Percentiles rank a stretch among this genome's conserved stretches.
Evolutionary conservation across 495 filamentous ascomycete genomes (phyloP).

Genomic region (Evernia prunastri): DNA sequence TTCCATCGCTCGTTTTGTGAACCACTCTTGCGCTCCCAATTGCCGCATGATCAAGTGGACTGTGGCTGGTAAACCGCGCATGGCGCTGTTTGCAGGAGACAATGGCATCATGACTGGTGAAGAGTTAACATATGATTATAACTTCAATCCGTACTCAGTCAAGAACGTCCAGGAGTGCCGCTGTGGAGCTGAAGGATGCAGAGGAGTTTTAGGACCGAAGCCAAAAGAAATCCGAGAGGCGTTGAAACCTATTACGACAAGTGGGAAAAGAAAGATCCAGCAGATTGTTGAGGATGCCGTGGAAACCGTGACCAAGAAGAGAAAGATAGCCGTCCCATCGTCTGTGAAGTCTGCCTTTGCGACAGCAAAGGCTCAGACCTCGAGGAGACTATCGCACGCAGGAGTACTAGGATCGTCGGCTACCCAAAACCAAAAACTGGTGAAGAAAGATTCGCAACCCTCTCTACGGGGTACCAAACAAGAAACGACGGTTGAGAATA

Average conservation of each 20-base stretch:
- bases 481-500: constrained; percentile 6
- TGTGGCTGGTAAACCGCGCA: constrained; percentile 87
- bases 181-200: constrained; percentile 69
- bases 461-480: constrained; percentile 5
- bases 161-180: constrained; percentile 80
- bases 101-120: constrained; percentile 85
- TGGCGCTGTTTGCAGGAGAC: constrained; percentile 94
- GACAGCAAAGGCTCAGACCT: constrained; percentile 18
- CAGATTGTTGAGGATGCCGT: constrained; percentile 34
- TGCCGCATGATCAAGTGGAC: constrained; percentile 97
- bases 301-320: constrained; percentile 34
- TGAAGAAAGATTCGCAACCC: constrained; percentile 18
- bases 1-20: constrained; percentile 94
- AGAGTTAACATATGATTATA: constrained; percentile 99
- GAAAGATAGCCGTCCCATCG: constrained; percentile 30
- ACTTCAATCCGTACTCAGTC: constrained; percentile 82
- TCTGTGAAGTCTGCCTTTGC: constrained; percentile 21
- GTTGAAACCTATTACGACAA: constrained; percentile 35
- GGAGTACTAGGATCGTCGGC: neutral
- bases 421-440: constrained; percentile 7
- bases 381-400: constrained; percentile 14
- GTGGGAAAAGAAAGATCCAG: constrained; percentile 39
- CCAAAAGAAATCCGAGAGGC: constrained; percentile 49
- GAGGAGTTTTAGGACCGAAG: constrained; percentile 71
- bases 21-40: constrained; percentile 96